Evolutionary conservation across 139 green algal genomes (phyloP), one percentile per base, ranked within the genome.

Genomic region (Chlorella sp.): DNA sequence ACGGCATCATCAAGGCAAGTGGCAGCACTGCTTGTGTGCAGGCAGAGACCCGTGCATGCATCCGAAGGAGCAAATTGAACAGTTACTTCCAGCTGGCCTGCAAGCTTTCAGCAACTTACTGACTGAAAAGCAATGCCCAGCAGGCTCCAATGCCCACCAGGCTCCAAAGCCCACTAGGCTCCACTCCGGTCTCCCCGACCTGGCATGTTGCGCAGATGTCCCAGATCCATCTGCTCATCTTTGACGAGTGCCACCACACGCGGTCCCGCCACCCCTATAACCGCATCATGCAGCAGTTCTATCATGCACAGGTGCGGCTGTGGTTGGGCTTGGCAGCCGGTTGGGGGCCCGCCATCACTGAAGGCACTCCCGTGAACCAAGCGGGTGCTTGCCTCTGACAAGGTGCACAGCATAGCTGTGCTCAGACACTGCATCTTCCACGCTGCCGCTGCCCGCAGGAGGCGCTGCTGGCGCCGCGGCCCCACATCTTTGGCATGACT

Each of bases 161-260:
- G n/a, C n/a, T n/a, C n/a, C n/a, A n/a, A n/a, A n/a, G n/a, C n/a
- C n/a, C n/a, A n/a, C n/a, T n/a, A n/a, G n/a, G n/a, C n/a, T n/a
- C n/a, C n/a, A n/a, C n/a, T n/a, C n/a, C n/a, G n/a, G n/a, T n/a
- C n/a, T n/a, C n/a, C n/a, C n/a, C n/a, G n/a, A n/a, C n/a, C n/a
- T n/a, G n/a, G n/a, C n/a, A n/a, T n/a, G n/a, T n/a, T n/a, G n/a
- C 88, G 81, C 85, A 91, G 78, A 57, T 94, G 34, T 44, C 65
- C 4, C 28, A 84, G 28, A 44, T 95, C 1, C 83, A 91, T 78
- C 87, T 95, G 62, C 80, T 95, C 28, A 64, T 91, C 38, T 88
- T 94, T 67, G 81, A 95, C 51, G 92, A 95, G 83, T 91, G 83
- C 44, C 92, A 95, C 78, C 93, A 94, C 57, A 81, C 78, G 25